phyloP scores from a whole-genome alignment of 192 early-diverging fungal genomes.

The Rhizoclosmatium globosum region DNA sequence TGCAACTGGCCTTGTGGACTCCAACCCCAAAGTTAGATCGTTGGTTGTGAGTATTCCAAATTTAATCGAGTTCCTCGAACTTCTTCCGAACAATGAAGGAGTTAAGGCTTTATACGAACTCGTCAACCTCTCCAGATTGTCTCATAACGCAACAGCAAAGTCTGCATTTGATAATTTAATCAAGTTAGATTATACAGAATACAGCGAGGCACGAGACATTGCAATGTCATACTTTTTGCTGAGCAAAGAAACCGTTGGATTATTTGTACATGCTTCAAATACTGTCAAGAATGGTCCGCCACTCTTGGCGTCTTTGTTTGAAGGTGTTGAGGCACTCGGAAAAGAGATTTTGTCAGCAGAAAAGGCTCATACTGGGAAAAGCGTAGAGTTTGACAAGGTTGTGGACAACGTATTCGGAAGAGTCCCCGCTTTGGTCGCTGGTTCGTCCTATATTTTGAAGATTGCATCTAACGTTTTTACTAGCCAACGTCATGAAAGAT shows the following conservation, averaged over 20 bases:
- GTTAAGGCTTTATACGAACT: conserved; percentile 8
- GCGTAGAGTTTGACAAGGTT: background rate
- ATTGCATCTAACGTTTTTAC: background rate
- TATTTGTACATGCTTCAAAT: conserved; percentile 14
- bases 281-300: background rate
- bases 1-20: background rate
- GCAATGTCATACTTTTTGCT: conserved; percentile 13
- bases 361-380: background rate
- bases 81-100: background rate
- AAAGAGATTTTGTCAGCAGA: conserved; percentile 19
- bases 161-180: conserved; percentile 7
- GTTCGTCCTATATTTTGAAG: background rate
- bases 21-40: background rate
- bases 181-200: conserved; percentile 1
- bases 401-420: conserved; percentile 7
- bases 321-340: conserved; percentile 11
- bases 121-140: background rate
- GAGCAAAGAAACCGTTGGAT: background rate
- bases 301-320: background rate
- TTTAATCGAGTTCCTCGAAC: conserved; percentile 19
- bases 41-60: background rate
- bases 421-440: conserved; percentile 1
- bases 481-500: conserved; percentile 21
- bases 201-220: background rate
- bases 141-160: no score